Conservation (phyloP, 1,284 basidiomycete species). For the Leccinum griseonigrum region DNA sequence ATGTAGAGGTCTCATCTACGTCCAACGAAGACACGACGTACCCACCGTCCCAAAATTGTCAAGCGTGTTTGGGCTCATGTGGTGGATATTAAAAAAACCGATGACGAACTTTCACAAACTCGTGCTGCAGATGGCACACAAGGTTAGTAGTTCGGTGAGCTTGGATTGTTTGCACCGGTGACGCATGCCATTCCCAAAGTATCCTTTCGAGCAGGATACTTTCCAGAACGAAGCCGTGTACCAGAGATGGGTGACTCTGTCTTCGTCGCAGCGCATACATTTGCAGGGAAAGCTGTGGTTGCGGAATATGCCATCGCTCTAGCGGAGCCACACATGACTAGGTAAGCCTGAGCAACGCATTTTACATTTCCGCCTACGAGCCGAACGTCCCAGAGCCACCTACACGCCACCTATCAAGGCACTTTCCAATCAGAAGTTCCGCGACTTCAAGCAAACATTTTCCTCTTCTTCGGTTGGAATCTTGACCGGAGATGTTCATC, state of each 20-base stretch:
- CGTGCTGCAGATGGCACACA: constrained; percentile 88
- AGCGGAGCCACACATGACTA: constrained; percentile 97
- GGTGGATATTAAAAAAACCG: constrained; percentile 86
- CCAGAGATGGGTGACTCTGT: constrained; percentile 96
- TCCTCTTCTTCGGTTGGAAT: constrained; percentile 93
- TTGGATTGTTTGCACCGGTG: constrained; percentile 7
- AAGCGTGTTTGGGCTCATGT: constrained; percentile 99
- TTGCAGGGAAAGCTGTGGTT: constrained; percentile 99
- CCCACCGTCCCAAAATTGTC: constrained; percentile 46
- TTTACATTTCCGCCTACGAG: constrained; percentile 12
- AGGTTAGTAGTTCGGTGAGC: constrained; percentile 42
- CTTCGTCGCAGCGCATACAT: constrained; percentile 98
- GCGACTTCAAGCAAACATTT: constrained; percentile 98
- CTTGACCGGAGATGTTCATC: constrained; percentile 98
- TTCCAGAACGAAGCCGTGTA: constrained; percentile 99
- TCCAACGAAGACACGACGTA: constrained; percentile 43
- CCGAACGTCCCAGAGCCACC: constrained; percentile 67
- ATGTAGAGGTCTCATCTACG: constrained; percentile 55
- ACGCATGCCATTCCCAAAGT: constrained; percentile 49
- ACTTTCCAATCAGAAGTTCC: constrained; percentile 97
- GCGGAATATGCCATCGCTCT: constrained; percentile 98
- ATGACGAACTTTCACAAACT: constrained; percentile 87
- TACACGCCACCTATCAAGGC: constrained; percentile 99
- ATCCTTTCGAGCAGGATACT: constrained; percentile 84
- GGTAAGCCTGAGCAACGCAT: constrained; percentile 46